phyloP scores from a whole-genome alignment of 352 stramenopile genomes.

The Pythium dissimile region DNA sequence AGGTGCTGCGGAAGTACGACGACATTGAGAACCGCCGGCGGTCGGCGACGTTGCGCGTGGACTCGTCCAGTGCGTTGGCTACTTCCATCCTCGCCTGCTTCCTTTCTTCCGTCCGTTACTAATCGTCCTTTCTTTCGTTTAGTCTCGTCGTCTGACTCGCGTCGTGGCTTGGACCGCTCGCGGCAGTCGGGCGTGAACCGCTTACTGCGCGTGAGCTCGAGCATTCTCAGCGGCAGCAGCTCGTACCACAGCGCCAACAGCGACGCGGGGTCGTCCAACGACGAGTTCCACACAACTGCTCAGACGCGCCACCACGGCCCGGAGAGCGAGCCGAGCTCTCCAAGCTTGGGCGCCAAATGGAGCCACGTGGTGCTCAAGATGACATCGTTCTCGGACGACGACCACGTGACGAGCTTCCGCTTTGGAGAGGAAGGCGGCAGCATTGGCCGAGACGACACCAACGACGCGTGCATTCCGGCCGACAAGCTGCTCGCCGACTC shows the following conservation, averaged over 20 bases:
- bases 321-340: background rate
- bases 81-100: too few relatives aligned
- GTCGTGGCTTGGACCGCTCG: slow-evolving; percentile 44
- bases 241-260: slow-evolving; percentile 11
- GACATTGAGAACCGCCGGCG: slow-evolving; percentile 52
- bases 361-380: slow-evolving; percentile 82
- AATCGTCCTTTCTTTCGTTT: background rate
- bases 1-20: slow-evolving; percentile 63
- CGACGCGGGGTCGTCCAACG: background rate
- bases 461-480: slow-evolving; percentile 66
- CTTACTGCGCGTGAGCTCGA: slow-evolving; percentile 43
- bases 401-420: slow-evolving; percentile 69
- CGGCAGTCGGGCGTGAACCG: slow-evolving; percentile 63
- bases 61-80: slow-evolving; percentile 63
- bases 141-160: slow-evolving; percentile 42
- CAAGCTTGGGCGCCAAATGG: slow-evolving; percentile 32
- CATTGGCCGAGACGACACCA: slow-evolving; percentile 48
- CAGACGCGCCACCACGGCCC: background rate
- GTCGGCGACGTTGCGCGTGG: slow-evolving; percentile 50
- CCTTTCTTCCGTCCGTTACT: too few relatives aligned
- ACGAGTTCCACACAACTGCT: background rate
- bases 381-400: slow-evolving; percentile 73
- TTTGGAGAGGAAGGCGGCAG: slow-evolving; percentile 48
- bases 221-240: slow-evolving; percentile 23
- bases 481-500: slow-evolving; percentile 55